These are phyloP conservation scores for Macrocystidia cucumis DNA, from an alignment of 1,284 basidiomycete genomes.

Conservation along the genomic window DNA sequence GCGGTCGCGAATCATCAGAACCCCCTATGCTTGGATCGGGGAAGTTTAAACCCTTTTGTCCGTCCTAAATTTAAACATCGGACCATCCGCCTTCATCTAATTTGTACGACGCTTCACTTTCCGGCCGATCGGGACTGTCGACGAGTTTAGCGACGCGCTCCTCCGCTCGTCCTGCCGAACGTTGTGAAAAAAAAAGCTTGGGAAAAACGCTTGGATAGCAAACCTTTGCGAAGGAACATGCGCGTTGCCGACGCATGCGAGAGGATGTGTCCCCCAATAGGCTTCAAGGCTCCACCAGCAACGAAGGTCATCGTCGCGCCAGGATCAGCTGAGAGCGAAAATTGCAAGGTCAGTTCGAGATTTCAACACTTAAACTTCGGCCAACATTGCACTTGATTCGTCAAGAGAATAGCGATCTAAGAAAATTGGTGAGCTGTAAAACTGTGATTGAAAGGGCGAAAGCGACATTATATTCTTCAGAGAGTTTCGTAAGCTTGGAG, in stretches of 20 bases:
- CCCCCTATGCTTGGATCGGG: too few relatives aligned
- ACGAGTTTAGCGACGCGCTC: slow-evolving; percentile 94
- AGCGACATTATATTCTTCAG: slow-evolving; percentile 80
- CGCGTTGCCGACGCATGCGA: slow-evolving; percentile 84
- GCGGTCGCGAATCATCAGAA: too few relatives aligned
- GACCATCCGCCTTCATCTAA: slow-evolving; percentile 83
- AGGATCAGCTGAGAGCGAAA: slow-evolving; percentile 61
- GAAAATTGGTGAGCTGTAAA: slow-evolving; percentile 9
- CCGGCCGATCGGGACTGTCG: slow-evolving; percentile 87
- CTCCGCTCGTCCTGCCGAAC: slow-evolving; percentile 70
- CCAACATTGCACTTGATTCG: slow-evolving; percentile 93
- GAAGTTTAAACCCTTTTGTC: too few relatives aligned
- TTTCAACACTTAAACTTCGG: slow-evolving; percentile 13
- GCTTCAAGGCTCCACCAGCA: slow-evolving; percentile 80
- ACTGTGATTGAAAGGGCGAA: slow-evolving; percentile 3
- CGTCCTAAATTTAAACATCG: slow-evolving; percentile 46
- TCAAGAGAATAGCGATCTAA: slow-evolving; percentile 81
- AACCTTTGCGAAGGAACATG: slow-evolving; percentile 84
- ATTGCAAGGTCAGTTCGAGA: slow-evolving; percentile 7
- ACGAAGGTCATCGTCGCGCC: slow-evolving; percentile 94
- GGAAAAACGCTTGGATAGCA: too few relatives aligned
- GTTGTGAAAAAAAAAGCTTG: background rate
- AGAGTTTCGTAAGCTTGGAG: slow-evolving; percentile 83
- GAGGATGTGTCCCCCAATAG: slow-evolving; percentile 82
- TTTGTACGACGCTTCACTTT: slow-evolving; percentile 90